Evolutionary conservation across 495 filamentous ascomycete species (phyloP).

Genomic region (Aspergillus carlsbadensis): DNA sequence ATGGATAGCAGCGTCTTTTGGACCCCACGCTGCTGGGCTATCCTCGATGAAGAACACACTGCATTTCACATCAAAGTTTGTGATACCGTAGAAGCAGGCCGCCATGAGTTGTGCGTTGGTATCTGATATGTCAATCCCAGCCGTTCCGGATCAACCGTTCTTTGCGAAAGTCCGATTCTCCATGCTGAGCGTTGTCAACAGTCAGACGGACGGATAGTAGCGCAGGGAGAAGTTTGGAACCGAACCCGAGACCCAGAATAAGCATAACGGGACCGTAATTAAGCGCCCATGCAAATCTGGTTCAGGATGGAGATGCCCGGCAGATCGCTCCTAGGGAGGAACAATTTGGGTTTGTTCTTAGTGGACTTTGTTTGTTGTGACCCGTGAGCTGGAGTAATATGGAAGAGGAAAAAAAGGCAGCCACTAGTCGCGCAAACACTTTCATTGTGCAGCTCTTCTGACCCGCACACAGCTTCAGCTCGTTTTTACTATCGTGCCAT

Average conservation of each 20-base stretch:
- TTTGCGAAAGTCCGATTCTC: too few relatives aligned
- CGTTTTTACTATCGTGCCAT: not conserved
- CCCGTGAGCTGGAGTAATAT: slow-evolving; percentile 6
- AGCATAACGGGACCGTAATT: slow-evolving; percentile 32
- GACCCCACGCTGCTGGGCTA: too few relatives aligned
- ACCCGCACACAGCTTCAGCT: slow-evolving; percentile 11
- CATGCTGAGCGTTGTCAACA: too few relatives aligned
- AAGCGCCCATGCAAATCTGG: slow-evolving; percentile 26
- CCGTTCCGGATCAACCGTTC: too few relatives aligned
- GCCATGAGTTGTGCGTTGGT: too few relatives aligned
- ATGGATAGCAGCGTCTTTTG: too few relatives aligned
- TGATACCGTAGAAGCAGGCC: too few relatives aligned
- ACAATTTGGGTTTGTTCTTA: not conserved
- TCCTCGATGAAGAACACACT: too few relatives aligned
- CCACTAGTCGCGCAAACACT: slow-evolving; percentile 22
- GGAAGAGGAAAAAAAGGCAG: slow-evolving; percentile 16
- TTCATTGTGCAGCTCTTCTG: slow-evolving; percentile 27
- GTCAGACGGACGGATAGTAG: not conserved
- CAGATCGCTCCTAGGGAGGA: slow-evolving; percentile 10
- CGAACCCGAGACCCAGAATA: slow-evolving; percentile 22
- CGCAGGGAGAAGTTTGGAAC: slow-evolving; percentile 14
- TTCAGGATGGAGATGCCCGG: slow-evolving; percentile 23
- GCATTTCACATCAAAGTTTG: too few relatives aligned
- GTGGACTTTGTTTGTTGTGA: slow-evolving; percentile 5
- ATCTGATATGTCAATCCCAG: too few relatives aligned